These are phyloP conservation scores for Biscogniauxia mediterranea DNA, from an alignment of 2,329 filamentous ascomycete species.

Conservation along the genomic window DNA sequence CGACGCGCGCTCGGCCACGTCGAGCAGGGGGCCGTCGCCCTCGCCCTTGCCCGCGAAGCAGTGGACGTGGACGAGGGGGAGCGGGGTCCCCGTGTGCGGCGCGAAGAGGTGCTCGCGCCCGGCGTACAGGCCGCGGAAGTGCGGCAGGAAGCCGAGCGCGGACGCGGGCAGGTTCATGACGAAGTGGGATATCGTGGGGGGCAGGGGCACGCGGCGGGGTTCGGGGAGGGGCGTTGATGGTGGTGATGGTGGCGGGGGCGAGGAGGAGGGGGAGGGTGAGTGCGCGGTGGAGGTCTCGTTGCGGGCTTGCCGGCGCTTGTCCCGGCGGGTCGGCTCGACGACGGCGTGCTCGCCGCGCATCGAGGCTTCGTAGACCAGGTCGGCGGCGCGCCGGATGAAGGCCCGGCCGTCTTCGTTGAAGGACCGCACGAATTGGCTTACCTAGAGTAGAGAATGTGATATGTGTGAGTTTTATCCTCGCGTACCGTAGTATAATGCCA, in stretches of 20 bases:
- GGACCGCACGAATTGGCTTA: constrained; percentile 67
- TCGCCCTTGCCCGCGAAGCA: constrained; percentile 86
- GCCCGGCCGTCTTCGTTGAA: constrained; percentile 79
- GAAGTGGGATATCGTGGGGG: constrained; percentile 82
- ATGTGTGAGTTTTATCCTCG: constrained; percentile 13
- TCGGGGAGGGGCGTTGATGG: constrained; percentile 32
- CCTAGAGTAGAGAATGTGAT: constrained; percentile 38
- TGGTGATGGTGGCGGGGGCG: too few species aligned
- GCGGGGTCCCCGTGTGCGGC: constrained; percentile 53
- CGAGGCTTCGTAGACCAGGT: constrained; percentile 54
- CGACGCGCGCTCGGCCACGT: constrained; percentile 67
- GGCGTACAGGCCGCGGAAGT: constrained; percentile 79
- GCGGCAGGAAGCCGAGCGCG: constrained; percentile 76
- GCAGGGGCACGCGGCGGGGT: constrained; percentile 52
- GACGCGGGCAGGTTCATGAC: constrained; percentile 96
- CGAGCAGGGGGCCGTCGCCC: constrained; percentile 62
- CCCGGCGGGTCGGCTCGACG: constrained; percentile 50
- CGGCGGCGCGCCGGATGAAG: constrained; percentile 74
- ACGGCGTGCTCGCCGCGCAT: constrained; percentile 52
- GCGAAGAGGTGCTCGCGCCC: constrained; percentile 65
- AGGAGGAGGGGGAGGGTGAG: not conserved
- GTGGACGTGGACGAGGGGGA: constrained; percentile 90
- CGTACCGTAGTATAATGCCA: too few species aligned
- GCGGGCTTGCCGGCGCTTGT: constrained; percentile 33
- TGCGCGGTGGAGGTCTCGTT: constrained; percentile 22